Conservation (phyloP, 345 rosid genomes). For the Eucalyptus polybractea region DNA sequence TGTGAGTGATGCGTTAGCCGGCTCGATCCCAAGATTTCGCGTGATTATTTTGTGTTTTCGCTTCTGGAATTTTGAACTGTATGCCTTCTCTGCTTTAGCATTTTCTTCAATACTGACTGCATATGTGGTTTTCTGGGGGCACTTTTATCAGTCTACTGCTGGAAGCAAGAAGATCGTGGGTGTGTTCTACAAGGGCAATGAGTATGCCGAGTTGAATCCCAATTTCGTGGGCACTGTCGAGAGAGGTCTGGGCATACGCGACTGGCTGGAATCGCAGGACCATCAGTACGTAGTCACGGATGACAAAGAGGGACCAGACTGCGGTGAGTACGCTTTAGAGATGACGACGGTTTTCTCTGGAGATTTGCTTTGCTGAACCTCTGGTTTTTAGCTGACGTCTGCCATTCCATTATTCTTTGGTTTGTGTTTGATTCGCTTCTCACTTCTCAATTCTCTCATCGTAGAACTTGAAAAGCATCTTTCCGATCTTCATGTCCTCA, state of each 20-base stretch:
- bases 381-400: neutral
- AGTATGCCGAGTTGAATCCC: slow-evolving; percentile 61
- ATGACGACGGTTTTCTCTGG: neutral
- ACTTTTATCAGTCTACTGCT: slow-evolving; percentile 39
- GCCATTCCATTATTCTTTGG: neutral
- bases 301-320: slow-evolving; percentile 86
- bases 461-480: slow-evolving; percentile 53
- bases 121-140: neutral
- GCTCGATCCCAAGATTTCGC: no score
- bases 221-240: slow-evolving; percentile 79
- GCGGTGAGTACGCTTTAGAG: slow-evolving; percentile 21
- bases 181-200: slow-evolving; percentile 88
- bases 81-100: neutral
- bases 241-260: slow-evolving; percentile 62
- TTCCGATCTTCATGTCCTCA: slow-evolving; percentile 72
- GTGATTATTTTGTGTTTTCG: no score
- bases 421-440: neutral
- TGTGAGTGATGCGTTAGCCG: slow-evolving; percentile 20
- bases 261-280: slow-evolving; percentile 75
- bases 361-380: neutral
- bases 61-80: neutral
- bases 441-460: neutral
- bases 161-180: slow-evolving; percentile 90
- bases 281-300: slow-evolving; percentile 83
- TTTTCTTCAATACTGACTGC: neutral